Evolutionary conservation across 495 filamentous ascomycete species (phyloP).

Genomic region (Daldinia decipiens): DNA sequence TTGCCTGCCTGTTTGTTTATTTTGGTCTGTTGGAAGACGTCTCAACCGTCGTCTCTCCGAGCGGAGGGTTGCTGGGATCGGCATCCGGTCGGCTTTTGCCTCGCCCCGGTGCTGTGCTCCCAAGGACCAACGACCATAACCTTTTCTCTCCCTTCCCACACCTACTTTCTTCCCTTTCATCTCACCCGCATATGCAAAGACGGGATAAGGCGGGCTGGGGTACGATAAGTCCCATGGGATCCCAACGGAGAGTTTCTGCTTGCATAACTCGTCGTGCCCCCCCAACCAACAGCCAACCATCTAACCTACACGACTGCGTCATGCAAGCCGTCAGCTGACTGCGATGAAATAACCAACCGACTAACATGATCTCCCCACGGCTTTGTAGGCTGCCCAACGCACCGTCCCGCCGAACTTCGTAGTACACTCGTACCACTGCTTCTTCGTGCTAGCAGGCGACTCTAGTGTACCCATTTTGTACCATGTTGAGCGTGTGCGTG

Average conservation of each 20-base stretch:
- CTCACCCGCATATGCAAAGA: slow-evolving; percentile 30
- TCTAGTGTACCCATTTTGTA: slow-evolving; percentile 85
- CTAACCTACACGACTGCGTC: neutral
- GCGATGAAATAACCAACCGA: neutral
- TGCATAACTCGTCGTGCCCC: neutral
- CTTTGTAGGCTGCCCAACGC: slow-evolving; percentile 73
- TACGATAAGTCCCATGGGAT: neutral
- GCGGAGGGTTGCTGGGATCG: slow-evolving; percentile 30
- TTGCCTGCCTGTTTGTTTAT: neutral
- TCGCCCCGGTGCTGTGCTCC: slow-evolving; percentile 10
- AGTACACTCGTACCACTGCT: slow-evolving; percentile 97
- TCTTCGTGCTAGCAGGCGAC: slow-evolving; percentile 93
- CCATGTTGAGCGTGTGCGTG: slow-evolving; percentile 90
- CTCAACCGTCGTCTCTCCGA: slow-evolving; percentile 8
- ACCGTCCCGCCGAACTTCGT: slow-evolving; percentile 84
- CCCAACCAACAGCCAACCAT: neutral
- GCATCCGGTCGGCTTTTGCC: slow-evolving; percentile 21
- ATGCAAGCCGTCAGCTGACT: slow-evolving; percentile 26
- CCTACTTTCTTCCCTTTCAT: neutral
- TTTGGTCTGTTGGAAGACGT: neutral
- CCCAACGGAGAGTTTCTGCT: neutral
- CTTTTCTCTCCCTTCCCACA: neutral
- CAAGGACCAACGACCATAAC: neutral
- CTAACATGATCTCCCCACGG: neutral
- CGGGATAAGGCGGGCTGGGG: slow-evolving; percentile 21